Evolutionary conservation across 2,329 filamentous ascomycete species (phyloP).

Genomic region (Blastomyces parvus): DNA sequence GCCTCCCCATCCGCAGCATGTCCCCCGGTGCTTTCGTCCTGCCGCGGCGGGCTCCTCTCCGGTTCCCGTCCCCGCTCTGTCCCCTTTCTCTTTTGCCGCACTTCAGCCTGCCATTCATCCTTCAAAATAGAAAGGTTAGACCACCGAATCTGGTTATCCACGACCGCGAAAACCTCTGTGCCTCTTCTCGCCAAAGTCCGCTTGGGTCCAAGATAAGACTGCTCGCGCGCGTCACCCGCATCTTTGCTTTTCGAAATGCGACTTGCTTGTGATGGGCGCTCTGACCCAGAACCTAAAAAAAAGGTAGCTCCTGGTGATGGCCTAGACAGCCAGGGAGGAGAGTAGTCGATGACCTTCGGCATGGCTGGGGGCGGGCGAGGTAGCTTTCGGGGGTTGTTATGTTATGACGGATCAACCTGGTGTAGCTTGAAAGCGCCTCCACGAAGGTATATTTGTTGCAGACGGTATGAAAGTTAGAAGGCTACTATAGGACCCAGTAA

Average conservation of each 20-base stretch:
- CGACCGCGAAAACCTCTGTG: conserved; percentile 79
- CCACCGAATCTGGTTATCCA: conserved; percentile 87
- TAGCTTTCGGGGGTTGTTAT: neutral
- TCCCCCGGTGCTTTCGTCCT: conserved; percentile 9
- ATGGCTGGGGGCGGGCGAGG: conserved; percentile 40
- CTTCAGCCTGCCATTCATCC: conserved; percentile 43
- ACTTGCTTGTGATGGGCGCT: conserved; percentile 21
- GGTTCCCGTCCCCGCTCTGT: conserved; percentile 18
- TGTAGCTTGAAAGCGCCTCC: neutral
- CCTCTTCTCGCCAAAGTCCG: conserved; percentile 68
- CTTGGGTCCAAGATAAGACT: conserved; percentile 32
- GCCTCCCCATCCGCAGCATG: neutral
- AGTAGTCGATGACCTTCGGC: conserved; percentile 79
- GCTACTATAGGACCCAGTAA: neutral
- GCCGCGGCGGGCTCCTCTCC: neutral
- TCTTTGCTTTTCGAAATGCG: conserved; percentile 21
- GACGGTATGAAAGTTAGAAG: neutral
- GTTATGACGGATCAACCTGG: neutral
- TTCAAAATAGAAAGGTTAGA: conserved; percentile 74
- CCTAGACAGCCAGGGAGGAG: conserved; percentile 75
- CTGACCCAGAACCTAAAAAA: conserved; percentile 51
- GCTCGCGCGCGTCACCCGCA: conserved; percentile 22
- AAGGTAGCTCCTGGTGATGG: conserved; percentile 68
- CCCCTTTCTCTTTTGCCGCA: conserved; percentile 25
- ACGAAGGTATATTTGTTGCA: neutral